Evolutionary conservation across 2,329 filamentous ascomycete species (phyloP), one percentile per base, ranked within the genome.

Genomic region (Trichophaea hybrida): DNA sequence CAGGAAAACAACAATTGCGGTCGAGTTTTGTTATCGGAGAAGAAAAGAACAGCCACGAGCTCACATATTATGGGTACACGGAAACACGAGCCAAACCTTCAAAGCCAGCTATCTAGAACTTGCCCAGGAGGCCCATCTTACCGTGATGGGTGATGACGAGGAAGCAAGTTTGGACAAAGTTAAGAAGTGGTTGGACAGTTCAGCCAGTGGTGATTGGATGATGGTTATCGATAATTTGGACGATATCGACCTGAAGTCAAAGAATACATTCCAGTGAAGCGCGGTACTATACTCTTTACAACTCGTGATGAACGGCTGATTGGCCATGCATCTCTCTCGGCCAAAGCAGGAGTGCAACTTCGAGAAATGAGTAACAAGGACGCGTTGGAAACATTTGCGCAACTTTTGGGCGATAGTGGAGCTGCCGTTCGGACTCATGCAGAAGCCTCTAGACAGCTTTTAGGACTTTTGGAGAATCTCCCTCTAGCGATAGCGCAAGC

Each of bases 211-310:
- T 44, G 38, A 59, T 35, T 61, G 55, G 59, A 40, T 61, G 34
- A 33, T 61, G 38, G 54, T 58, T 31, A 58, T 61, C 35, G 55
- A 58, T 24, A 61, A 59, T 46, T 51, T 61, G 31, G 55, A 61
- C 13, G 55, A 61, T 49, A 32, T 61, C 15, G 5, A 46, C 4
- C 31, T 53, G 12, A 8, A 54, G 13, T 54, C 55, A 6, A 34
- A 13, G 31, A 17, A 34, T 58, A 52, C 33, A 15, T 61, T 31
- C 59, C 59, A 6, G 12, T 38, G 31, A 44, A 40, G 33, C 53
- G 57, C 7, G 59, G 59, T 2, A 40, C 59, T 24, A 58, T 61
- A 35, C 13, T 61, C 3, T 61, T 58, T 46, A 58, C 55, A 34
- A 53, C 59, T 32, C 59, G 59, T 34, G 55, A 61, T 54, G 49